Conservation (phyloP, 305 asterid genomes). For the Lippia alba region DNA sequence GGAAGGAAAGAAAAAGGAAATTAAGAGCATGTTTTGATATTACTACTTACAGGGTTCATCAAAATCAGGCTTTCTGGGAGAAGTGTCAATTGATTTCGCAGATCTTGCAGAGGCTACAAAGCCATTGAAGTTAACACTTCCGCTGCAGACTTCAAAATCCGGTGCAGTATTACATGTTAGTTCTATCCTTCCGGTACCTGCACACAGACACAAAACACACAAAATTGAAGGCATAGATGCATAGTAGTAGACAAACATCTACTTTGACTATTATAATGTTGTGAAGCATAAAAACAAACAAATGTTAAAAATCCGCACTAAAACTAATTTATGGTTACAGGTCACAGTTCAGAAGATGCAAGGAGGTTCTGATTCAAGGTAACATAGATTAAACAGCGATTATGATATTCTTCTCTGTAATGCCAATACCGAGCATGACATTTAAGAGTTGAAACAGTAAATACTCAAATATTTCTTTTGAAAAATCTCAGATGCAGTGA, state of each 20-base stretch:
- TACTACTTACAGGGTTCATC: slow-evolving; percentile 75
- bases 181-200: slow-evolving; percentile 34
- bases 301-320: slow-evolving; percentile 10
- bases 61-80: slow-evolving; percentile 90
- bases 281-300: slow-evolving; percentile 2
- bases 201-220: not conserved
- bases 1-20: not conserved
- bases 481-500: slow-evolving; percentile 57
- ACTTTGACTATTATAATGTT: slow-evolving; percentile 8
- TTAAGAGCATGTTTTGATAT: slow-evolving; percentile 21
- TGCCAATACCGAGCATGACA: slow-evolving; percentile 1
- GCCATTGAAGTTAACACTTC: slow-evolving; percentile 69
- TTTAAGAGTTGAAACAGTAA: slow-evolving; percentile 18
- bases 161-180: slow-evolving; percentile 85
- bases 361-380: slow-evolving; percentile 67
- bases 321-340: slow-evolving; percentile 49
- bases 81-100: slow-evolving; percentile 84
- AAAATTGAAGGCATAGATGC: slow-evolving; percentile 14
- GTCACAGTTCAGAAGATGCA: slow-evolving; percentile 81
- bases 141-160: slow-evolving; percentile 78
- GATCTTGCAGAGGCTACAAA: slow-evolving; percentile 72
- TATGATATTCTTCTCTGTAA: slow-evolving; percentile 14
- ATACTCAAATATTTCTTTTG: slow-evolving; percentile 10
- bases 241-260: not conserved
- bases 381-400: slow-evolving; percentile 31